Evolutionary conservation across 768 basidiomycete genomes (phyloP).

Genomic region (Macrolepiota fuliginosa): DNA sequence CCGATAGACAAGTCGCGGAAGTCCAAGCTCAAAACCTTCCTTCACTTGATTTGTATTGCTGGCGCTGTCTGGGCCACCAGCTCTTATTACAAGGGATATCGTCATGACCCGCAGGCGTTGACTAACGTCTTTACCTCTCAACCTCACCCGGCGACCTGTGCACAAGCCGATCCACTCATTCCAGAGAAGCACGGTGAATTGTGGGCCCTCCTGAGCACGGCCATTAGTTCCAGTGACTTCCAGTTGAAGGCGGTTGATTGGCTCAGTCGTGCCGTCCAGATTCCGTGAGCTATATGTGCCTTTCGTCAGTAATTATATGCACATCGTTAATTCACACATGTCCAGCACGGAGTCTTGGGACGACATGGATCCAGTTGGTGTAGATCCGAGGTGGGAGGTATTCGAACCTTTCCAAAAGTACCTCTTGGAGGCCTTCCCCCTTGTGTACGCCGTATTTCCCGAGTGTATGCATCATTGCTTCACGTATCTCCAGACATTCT

Average conservation of each 20-base stretch:
- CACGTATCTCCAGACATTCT: constrained; percentile 41
- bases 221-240: constrained; percentile 35
- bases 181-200: constrained; percentile 38
- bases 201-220: constrained; percentile 31
- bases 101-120: not conserved
- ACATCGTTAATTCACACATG: not conserved
- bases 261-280: constrained; percentile 46
- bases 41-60: not conserved
- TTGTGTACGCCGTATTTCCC: constrained; percentile 47
- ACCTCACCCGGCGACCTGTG: constrained; percentile 20
- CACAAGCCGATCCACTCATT: constrained; percentile 34
- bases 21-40: not conserved
- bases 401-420: constrained; percentile 56
- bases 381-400: constrained; percentile 53
- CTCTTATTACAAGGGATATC: not conserved
- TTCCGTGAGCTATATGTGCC: constrained; percentile 32
- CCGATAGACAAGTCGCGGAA: not conserved
- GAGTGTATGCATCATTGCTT: not conserved
- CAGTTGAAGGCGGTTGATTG: constrained; percentile 39
- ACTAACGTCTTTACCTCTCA: not conserved
- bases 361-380: constrained; percentile 42
- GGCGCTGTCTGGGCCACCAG: not conserved
- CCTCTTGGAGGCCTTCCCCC: constrained; percentile 52
- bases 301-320: not conserved
- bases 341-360: constrained; percentile 54